Conservation (phyloP, 1,284 basidiomycete species). For the Cryptococcus sp. region DNA sequence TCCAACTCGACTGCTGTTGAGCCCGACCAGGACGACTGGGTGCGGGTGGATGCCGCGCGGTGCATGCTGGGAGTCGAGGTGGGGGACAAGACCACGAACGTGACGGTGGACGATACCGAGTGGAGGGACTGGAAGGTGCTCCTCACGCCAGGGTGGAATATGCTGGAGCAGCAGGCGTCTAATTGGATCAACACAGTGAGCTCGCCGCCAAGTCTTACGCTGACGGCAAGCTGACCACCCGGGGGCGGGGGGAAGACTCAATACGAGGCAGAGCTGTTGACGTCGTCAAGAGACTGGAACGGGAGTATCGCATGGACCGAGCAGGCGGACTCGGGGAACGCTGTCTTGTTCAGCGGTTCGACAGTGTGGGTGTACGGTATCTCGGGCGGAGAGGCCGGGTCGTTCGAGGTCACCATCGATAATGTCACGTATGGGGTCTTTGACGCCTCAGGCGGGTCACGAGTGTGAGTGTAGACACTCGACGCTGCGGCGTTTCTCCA, state of each 20-base stretch:
- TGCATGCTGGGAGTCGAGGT: conserved; percentile 16
- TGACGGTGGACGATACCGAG: conserved; percentile 37
- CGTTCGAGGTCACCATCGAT: conserved; percentile 34
- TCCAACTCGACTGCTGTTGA: background rate
- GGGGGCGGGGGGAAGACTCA: conserved; percentile 16
- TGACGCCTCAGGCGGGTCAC: conserved; percentile 21
- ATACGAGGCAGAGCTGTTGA: conserved; percentile 18
- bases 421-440: conserved; percentile 24
- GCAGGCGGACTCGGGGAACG: conserved; percentile 18
- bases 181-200: conserved; percentile 37
- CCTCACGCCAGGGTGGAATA: conserved; percentile 38
- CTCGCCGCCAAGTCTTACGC: background rate
- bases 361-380: conserved; percentile 35
- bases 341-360: conserved; percentile 27
- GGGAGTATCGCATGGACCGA: conserved; percentile 35
- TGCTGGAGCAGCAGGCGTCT: conserved; percentile 29
- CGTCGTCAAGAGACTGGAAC: conserved; percentile 20
- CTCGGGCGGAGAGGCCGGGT: conserved; percentile 27
- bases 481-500: background rate
- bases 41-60: conserved; percentile 21
- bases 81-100: conserved; percentile 18
- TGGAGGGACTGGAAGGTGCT: conserved; percentile 31
- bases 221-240: too few species aligned
- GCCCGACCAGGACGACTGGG: conserved; percentile 14
- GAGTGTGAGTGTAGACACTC: conserved; percentile 16